These are phyloP conservation scores for Alternaria triticina DNA, from an alignment of 2,329 filamentous ascomycete species.

Conservation along the genomic window DNA sequence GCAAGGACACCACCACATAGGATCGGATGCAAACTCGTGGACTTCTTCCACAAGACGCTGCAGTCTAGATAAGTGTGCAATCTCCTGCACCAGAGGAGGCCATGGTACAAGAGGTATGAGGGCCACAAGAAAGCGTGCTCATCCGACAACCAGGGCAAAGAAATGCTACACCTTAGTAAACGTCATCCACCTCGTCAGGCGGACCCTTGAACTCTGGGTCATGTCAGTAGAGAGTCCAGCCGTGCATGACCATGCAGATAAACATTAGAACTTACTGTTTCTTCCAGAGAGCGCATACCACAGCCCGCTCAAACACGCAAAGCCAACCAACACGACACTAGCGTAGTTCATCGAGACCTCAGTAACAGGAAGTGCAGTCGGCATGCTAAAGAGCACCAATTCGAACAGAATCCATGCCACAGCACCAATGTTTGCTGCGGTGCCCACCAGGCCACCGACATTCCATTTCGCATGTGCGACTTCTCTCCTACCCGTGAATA, in stretches of 20 bases:
- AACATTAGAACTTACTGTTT: constrained; percentile 1
- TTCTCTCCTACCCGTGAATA: neutral
- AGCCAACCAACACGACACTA: constrained; percentile 61
- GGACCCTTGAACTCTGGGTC: neutral
- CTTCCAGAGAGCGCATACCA: constrained; percentile 6
- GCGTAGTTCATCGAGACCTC: constrained; percentile 64
- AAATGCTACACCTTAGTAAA: neutral
- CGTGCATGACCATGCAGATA: neutral
- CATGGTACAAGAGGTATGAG: neutral
- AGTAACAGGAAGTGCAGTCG: constrained; percentile 12
- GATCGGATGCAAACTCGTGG: neutral
- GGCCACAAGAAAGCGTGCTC: neutral
- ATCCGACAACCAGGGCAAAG: neutral
- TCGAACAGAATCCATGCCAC: neutral
- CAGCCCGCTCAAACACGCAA: constrained; percentile 33
- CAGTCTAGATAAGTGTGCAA: neutral
- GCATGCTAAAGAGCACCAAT: neutral
- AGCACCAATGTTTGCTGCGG: neutral
- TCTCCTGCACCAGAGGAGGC: neutral
- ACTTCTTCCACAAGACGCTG: neutral
- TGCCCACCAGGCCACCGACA: neutral
- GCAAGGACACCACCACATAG: neutral
- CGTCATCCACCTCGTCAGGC: neutral
- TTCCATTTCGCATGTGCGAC: neutral
- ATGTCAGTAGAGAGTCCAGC: neutral